phyloP scores from a whole-genome alignment of 208 protist genomes.

The Leishmania tropica region DNA sequence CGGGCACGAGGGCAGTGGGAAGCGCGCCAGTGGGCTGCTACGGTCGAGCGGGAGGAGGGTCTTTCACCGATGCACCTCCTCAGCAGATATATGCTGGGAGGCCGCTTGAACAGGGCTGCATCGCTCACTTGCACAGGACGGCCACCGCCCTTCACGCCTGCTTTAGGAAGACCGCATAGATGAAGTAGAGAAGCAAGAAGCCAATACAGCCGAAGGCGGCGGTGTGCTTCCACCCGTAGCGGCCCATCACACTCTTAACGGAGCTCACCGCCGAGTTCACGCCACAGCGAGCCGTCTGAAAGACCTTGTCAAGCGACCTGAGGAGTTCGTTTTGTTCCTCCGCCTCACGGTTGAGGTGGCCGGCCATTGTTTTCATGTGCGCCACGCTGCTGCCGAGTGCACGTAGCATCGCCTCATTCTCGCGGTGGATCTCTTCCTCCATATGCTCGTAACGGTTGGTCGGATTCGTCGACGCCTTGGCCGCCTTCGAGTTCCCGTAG shows the following conservation, averaged over 20 bases:
- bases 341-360: conserved; percentile 57
- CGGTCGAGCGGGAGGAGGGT: neutral
- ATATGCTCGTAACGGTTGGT: conserved; percentile 39
- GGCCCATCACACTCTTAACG: conserved; percentile 56
- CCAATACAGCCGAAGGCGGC: conserved; percentile 36
- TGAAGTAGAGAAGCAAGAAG: conserved; percentile 44
- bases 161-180: conserved; percentile 29
- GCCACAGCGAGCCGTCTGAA: conserved; percentile 55
- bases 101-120: neutral
- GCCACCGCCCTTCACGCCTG: neutral
- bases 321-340: conserved; percentile 81
- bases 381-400: conserved; percentile 63
- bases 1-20: neutral
- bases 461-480: neutral
- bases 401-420: conserved; percentile 81
- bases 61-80: neutral
- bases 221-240: conserved; percentile 69
- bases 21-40: neutral
- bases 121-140: neutral
- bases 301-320: conserved; percentile 38
- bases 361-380: conserved; percentile 69
- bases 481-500: conserved; percentile 33
- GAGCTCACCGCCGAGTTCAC: conserved; percentile 54
- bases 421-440: conserved; percentile 70
- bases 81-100: neutral